A percentile compares a stretch with the other conserved stretches of the same genome.
phyloP scores from a whole-genome alignment of 2,329 filamentous ascomycete genomes.

The Penicillium psychrosexuale region DNA sequence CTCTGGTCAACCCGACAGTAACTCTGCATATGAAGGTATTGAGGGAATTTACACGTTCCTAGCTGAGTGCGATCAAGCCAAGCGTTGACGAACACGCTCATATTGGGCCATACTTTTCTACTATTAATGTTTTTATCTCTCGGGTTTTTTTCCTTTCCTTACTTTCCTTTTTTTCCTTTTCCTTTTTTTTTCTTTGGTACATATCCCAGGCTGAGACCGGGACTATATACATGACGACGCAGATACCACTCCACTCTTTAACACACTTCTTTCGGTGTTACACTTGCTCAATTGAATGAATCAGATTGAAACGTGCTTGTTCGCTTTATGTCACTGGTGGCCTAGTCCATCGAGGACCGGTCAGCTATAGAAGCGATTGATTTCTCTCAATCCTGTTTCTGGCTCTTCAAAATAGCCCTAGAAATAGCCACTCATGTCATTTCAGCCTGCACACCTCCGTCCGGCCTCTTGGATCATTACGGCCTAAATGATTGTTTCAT shows the following conservation, averaged over 20 bases:
- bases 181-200: constrained; percentile 1
- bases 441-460: background rate
- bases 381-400: background rate
- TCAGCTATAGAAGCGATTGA: background rate
- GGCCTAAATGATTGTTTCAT: background rate
- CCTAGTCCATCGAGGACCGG: too few species aligned
- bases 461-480: too few species aligned
- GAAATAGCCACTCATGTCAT: background rate
- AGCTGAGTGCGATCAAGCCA: constrained; percentile 58
- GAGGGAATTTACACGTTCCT: constrained; percentile 66
- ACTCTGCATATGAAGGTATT: constrained; percentile 59
- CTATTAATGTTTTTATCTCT: background rate
- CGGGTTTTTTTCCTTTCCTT: background rate
- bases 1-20: constrained; percentile 27
- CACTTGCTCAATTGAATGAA: background rate
- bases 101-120: background rate
- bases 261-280: background rate
- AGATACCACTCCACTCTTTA: constrained; percentile 26
- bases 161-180: constrained; percentile 5
- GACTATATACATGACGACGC: constrained; percentile 16
- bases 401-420: background rate
- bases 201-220: constrained; percentile 8
- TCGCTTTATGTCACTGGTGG: background rate
- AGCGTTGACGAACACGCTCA: constrained; percentile 14
- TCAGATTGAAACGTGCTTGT: background rate